phyloP scores from a whole-genome alignment of 1,284 basidiomycete species.

The Blastosporella zonata region DNA sequence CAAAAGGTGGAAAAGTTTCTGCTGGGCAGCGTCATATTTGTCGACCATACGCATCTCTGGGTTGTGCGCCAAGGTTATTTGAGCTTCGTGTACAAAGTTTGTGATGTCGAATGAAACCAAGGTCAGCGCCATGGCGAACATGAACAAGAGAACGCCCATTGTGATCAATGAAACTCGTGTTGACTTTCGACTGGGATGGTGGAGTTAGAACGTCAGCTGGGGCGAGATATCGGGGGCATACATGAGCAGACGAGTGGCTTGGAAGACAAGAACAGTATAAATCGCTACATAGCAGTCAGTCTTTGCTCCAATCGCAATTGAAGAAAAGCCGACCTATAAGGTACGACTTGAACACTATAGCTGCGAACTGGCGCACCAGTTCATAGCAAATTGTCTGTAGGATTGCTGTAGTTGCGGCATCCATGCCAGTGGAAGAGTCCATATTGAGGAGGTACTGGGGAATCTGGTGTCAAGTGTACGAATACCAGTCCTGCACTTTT shows the following conservation, averaged over 20 bases:
- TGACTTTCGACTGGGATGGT: conserved; percentile 1
- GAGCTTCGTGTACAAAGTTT: conserved; percentile 6
- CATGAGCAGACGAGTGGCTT: conserved; percentile 2
- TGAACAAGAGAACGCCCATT: background rate
- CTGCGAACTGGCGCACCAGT: conserved; percentile 5
- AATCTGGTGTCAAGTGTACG: background rate
- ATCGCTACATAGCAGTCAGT: background rate
- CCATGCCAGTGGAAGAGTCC: conserved; percentile 3
- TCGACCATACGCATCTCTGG: conserved; percentile 1
- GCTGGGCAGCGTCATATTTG: background rate
- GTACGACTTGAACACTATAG: conserved; percentile 6
- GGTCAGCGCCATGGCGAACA: conserved; percentile 8
- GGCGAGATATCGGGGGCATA: background rate
- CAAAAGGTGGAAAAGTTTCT: background rate
- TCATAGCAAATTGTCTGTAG: conserved; percentile 8
- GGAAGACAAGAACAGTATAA: background rate
- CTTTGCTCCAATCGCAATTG: background rate
- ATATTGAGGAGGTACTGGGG: background rate
- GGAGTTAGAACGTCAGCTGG: background rate
- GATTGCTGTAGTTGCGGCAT: background rate
- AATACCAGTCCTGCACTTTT: background rate
- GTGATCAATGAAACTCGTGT: background rate
- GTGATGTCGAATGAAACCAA: conserved; percentile 6
- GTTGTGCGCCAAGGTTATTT: background rate
- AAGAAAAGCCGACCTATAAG: conserved; percentile 2